These are phyloP conservation scores for Vitrella brassicaformis DNA, from an alignment of 73 alveolate genomes.

Conservation along the genomic window DNA sequence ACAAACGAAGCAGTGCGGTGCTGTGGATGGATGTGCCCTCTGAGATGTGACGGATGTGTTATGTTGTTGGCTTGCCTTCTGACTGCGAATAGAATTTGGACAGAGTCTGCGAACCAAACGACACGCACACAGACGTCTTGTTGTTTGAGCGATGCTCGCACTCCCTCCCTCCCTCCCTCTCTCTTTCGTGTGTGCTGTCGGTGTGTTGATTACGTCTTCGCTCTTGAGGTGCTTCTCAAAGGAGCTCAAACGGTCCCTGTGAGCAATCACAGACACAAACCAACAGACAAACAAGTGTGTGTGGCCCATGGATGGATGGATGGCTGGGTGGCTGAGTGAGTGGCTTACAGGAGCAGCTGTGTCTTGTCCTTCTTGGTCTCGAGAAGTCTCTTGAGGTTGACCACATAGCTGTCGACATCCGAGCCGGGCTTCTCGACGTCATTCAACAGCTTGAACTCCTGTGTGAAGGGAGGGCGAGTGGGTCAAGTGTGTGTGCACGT, in stretches of 20 bases:
- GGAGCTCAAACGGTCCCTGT: background rate
- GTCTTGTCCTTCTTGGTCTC: slow-evolving; percentile 31
- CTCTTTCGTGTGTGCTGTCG: background rate
- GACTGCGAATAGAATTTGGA: background rate
- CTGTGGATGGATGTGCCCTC: no score
- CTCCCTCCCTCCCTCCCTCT: background rate
- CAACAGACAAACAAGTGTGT: no score
- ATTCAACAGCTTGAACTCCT: slow-evolving; percentile 84
- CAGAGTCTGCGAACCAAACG: background rate
- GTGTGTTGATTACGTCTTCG: background rate
- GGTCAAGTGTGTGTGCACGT: no score
- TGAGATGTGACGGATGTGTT: no score
- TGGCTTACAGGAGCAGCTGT: background rate
- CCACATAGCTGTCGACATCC: slow-evolving; percentile 89
- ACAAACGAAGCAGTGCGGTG: background rate
- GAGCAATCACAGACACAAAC: background rate
- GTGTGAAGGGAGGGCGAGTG: no score
- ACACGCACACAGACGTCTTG: no score
- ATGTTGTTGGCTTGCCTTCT: background rate
- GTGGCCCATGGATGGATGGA: background rate
- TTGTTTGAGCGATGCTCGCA: no score
- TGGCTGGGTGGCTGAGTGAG: background rate
- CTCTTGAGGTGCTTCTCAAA: background rate
- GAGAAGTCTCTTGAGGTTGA: slow-evolving; percentile 74
- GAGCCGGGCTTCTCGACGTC: slow-evolving; percentile 97